phyloP scores from a whole-genome alignment of 139 green algal genomes.

The Astrephomene gubernaculifera region DNA sequence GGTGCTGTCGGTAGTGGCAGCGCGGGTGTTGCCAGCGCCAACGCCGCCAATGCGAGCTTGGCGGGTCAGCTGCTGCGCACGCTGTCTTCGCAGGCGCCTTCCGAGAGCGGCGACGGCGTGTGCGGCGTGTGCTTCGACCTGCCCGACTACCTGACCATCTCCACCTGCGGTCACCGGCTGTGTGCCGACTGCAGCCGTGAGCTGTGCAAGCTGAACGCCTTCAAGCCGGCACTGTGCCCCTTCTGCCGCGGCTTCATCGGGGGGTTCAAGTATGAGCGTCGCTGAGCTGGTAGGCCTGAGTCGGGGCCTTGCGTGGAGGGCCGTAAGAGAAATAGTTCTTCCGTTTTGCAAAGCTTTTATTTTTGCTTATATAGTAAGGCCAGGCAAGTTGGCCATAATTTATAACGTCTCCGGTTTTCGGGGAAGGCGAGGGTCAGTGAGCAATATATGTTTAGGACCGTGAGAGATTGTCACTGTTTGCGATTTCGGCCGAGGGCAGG shows the following conservation, averaged over 20 bases:
- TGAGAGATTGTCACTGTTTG: no score
- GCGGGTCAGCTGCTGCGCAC: constrained; percentile 22
- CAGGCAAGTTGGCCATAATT: no score
- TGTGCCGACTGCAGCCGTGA: constrained; percentile 51
- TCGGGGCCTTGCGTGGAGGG: no score
- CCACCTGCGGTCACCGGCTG: constrained; percentile 33
- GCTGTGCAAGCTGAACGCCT: constrained; percentile 57
- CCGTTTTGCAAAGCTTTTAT: no score
- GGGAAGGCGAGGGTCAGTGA: no score
- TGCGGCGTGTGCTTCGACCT: constrained; percentile 62
- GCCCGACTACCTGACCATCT: constrained; percentile 25
- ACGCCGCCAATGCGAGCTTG: not conserved
- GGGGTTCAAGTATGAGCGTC: constrained; percentile 8
- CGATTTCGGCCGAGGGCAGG: no score
- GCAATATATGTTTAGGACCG: no score
- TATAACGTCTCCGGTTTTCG: no score
- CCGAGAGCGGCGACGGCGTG: constrained; percentile 30
- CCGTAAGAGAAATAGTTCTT: no score
- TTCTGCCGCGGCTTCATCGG: constrained; percentile 57
- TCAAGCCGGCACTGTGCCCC: constrained; percentile 61
- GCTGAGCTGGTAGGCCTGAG: not conserved
- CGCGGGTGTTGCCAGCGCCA: not conserved
- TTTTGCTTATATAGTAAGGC: no score
- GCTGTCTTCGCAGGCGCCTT: constrained; percentile 12
- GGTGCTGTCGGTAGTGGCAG: no score